phyloP scores from a whole-genome alignment of 176 grass and related monocot species.

The Ampelocalamus luodianensis region DNA sequence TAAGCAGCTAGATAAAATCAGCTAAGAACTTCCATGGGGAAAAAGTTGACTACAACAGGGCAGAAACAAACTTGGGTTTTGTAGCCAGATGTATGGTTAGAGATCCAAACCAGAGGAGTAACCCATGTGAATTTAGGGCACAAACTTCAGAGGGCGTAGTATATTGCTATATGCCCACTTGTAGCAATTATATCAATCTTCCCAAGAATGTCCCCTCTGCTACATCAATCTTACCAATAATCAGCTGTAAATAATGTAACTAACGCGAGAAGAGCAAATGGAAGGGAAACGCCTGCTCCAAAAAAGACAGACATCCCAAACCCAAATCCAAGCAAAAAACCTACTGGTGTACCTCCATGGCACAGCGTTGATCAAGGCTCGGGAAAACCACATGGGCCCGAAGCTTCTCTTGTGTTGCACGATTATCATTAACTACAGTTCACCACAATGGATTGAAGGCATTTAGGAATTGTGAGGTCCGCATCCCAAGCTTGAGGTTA shows the following conservation, averaged over 20 bases:
- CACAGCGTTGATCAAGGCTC: constrained; percentile 28
- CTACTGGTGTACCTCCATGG: constrained; percentile 29
- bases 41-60: neutral
- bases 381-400: constrained; percentile 20
- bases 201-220: constrained; percentile 70
- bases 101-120: constrained; percentile 17
- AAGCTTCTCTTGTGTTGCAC: constrained; percentile 17
- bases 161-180: constrained; percentile 17
- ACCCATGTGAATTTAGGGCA: constrained; percentile 31
- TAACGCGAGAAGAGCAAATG: constrained; percentile 42
- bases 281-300: constrained; percentile 52
- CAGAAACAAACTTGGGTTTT: constrained; percentile 40
- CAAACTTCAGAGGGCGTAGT: constrained; percentile 40
- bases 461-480: constrained; percentile 78
- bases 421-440: constrained; percentile 71
- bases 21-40: neutral
- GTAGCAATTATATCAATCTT: constrained; percentile 48
- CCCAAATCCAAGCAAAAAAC: constrained; percentile 67
- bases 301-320: constrained; percentile 77
- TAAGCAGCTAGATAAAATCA: neutral
- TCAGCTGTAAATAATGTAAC: constrained; percentile 51
- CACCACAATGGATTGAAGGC: constrained; percentile 81
- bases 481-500: constrained; percentile 87
- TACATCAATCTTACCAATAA: constrained; percentile 53
- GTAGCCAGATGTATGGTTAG: constrained; percentile 25